phyloP scores from a whole-genome alignment of 2,329 filamentous ascomycete genomes.

The Alternaria arborescens region DNA sequence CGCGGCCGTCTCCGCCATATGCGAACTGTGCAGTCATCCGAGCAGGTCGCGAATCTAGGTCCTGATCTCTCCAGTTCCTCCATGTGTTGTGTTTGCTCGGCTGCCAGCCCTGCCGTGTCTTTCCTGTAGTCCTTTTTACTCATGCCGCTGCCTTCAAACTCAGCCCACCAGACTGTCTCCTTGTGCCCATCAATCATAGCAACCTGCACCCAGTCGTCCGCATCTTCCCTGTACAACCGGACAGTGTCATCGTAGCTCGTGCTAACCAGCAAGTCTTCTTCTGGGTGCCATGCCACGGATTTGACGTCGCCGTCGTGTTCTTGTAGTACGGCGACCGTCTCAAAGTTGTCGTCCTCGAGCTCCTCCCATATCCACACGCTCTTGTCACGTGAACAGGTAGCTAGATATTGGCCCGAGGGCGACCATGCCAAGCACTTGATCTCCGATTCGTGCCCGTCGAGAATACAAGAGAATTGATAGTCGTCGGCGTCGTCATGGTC shows the following conservation, averaged over 20 bases:
- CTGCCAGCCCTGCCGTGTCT: conserved; percentile 35
- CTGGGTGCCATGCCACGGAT: conserved; percentile 89
- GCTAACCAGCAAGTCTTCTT: conserved; percentile 79
- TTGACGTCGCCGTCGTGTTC: conserved; percentile 98
- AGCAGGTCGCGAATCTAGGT: conserved; percentile 78
- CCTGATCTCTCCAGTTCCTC: conserved; percentile 53
- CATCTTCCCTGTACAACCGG: conserved; percentile 86
- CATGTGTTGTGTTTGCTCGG: conserved; percentile 47
- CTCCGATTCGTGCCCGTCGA: conserved; percentile 95
- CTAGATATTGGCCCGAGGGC: conserved; percentile 78
- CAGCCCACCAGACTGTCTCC: conserved; percentile 89
- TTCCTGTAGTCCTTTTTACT: conserved; percentile 34
- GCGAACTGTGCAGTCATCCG: conserved; percentile 80
- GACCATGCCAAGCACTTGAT: conserved; percentile 83
- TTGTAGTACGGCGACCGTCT: conserved; percentile 92
- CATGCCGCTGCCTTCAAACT: conserved; percentile 65
- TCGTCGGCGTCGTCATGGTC: conserved; percentile 74
- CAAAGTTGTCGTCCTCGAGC: conserved; percentile 92
- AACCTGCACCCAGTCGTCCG: conserved; percentile 93
- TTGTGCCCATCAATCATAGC: conserved; percentile 80
- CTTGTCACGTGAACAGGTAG: conserved; percentile 92
- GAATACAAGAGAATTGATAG: conserved; percentile 89
- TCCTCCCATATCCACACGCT: conserved; percentile 99
- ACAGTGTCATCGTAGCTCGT: conserved; percentile 96
- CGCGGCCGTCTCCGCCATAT: conserved; percentile 76